Percentiles rank a stretch among this genome's conserved stretches.
Evolutionary conservation across 805 yeast species (phyloP).

Genomic region (Saccharomycopsis amapae): DNA sequence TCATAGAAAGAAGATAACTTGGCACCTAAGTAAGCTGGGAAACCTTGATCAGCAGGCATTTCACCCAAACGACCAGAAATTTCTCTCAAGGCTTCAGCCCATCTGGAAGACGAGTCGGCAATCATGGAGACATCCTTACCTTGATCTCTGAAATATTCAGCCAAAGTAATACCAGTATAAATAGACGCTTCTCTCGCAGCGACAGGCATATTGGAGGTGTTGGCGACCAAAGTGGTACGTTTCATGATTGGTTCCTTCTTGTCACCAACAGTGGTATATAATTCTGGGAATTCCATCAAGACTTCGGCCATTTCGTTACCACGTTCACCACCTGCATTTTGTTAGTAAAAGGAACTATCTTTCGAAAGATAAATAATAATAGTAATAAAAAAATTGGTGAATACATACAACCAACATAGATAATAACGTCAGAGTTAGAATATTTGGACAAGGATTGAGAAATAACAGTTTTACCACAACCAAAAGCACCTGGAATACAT

Average conservation of each 20-base stretch:
- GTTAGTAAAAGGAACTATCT: not conserved
- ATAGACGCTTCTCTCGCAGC: constrained; percentile 99
- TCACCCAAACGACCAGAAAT: constrained; percentile 99
- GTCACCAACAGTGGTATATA: constrained; percentile 84
- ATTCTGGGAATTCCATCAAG: constrained; percentile 98
- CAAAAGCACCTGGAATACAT: constrained; percentile 99
- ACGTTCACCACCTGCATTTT: constrained; percentile 66
- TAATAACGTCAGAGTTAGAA: constrained; percentile 94
- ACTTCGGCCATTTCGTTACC: constrained; percentile 99
- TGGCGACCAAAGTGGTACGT: constrained; percentile 97
- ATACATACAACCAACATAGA: constrained; percentile 71
- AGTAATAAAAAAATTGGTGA: constrained; percentile 2
- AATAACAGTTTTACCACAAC: constrained; percentile 98
- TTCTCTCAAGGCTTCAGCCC: constrained; percentile 99
- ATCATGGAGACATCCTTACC: constrained; percentile 99
- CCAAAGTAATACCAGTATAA: constrained; percentile 97
- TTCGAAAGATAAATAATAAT: constrained; percentile 6
- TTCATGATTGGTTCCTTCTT: constrained; percentile 98
- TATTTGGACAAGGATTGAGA: constrained; percentile 95
- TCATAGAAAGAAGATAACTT: constrained; percentile 98
- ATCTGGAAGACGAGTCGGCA: constrained; percentile 99
- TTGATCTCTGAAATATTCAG: constrained; percentile 99
- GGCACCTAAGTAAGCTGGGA: constrained; percentile 99
- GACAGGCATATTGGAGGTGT: constrained; percentile 99
- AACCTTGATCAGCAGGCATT: constrained; percentile 99